Conservation (phyloP, 1,284 basidiomycete species). For the Ceratobasidium papillatum region DNA sequence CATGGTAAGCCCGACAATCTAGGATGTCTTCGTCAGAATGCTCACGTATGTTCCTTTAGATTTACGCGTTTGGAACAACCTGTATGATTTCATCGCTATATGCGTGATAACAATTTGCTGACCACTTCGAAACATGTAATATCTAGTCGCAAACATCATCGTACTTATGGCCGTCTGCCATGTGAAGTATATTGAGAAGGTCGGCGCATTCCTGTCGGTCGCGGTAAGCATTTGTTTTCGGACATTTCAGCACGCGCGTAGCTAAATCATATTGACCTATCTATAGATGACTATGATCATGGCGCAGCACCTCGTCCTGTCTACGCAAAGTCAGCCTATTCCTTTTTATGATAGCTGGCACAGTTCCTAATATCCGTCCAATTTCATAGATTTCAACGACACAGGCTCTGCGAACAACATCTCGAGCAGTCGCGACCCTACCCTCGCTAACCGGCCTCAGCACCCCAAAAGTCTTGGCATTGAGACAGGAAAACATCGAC, state of each 20-base stretch:
- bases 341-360: neutral
- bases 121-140: neutral
- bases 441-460: neutral
- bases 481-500: constrained; percentile 10
- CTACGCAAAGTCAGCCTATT: constrained; percentile 23
- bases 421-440: constrained; percentile 23
- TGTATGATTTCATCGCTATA: constrained; percentile 12
- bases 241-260: neutral
- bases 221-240: constrained; percentile 11
- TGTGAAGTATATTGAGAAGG: constrained; percentile 39
- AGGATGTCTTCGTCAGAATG: neutral
- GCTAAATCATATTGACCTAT: neutral
- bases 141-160: constrained; percentile 25
- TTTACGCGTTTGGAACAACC: constrained; percentile 36
- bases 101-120: neutral
- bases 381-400: constrained; percentile 28
- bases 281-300: constrained; percentile 34
- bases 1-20: neutral
- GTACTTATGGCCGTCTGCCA: constrained; percentile 34
- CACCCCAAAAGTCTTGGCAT: neutral
- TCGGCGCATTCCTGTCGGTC: constrained; percentile 34
- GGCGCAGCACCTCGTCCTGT: constrained; percentile 31
- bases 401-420: neutral
- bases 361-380: neutral
- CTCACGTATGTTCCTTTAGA: constrained; percentile 3